Base-by-base conservation (phyloP, 1,284 basidiomycete species). In the Cryptococcus jaspeensis region DNA sequence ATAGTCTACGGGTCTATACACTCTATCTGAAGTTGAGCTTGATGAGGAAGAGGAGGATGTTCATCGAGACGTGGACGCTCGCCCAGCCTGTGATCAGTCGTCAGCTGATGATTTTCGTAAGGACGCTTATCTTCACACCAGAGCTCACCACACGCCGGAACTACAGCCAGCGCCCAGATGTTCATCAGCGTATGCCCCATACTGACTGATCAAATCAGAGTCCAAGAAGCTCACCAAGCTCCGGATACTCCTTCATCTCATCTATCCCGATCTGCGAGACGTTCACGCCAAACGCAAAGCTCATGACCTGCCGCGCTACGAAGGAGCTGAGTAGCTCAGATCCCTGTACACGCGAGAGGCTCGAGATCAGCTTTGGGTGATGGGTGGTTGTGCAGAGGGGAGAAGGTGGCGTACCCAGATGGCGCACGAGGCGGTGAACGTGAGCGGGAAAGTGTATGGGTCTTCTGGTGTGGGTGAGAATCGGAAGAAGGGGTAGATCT, bases 381-480 rank as follows among this genome's bases (percentile, higher is more conserved):
- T 15, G 11, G 18, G 16, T 9, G 35, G 28, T 7, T 32, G 9
- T 5, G 28, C 23, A 13, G 15, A 16, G 37, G 43, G 52, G 23
- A 20, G 15, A 11, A 50, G 18, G 15, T 13, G 3, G 52, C 72
- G 71, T 11, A 79, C 79, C 81, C 82, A 84, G 52, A 84, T 81
- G 11, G 79, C 77, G 11, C 79, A 68, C 6, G 80, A 81, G 12
- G 82, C 82, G 8, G 79, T 72, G 56, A 82, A 80, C 0, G 83
- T 84, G 46, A 83, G 70, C 25, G 73, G 73, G 61, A 83, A 84
- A n/a, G 81, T 83, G 70, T 83, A 84, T 3, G 81, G 81, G 61
- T 83, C 81, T 50, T 78, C 77, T n/a, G 72, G 67, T 0, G 69
- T 76, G 53, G 66, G 78, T 56, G 63, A 74, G 64, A 83, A 83